These are phyloP conservation scores for Pseudogymnoascus sp. DNA, from an alignment of 2,329 filamentous ascomycete species.

Conservation along the genomic window DNA sequence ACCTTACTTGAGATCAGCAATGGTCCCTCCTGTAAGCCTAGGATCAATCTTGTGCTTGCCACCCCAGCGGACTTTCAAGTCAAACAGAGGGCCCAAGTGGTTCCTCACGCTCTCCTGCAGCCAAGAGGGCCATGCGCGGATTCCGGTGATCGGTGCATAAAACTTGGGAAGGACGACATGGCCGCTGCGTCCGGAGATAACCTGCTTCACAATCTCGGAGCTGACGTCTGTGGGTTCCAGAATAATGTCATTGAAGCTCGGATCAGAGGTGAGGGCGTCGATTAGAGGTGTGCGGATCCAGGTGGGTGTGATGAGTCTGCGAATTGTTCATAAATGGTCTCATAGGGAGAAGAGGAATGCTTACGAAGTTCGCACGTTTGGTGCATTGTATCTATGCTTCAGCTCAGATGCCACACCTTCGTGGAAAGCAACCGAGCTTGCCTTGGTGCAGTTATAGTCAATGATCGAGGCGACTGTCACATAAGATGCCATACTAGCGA, in stretches of 20 bases:
- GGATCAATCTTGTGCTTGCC: not conserved
- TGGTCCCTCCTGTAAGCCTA: not conserved
- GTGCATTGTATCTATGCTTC: conserved; percentile 28
- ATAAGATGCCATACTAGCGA: conserved; percentile 45
- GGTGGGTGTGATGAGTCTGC: conserved; percentile 52
- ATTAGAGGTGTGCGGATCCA: conserved; percentile 53
- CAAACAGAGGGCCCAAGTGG: not conserved
- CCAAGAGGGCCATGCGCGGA: conserved; percentile 24
- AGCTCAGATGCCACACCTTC: conserved; percentile 37
- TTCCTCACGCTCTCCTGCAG: conserved; percentile 19
- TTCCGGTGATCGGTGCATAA: conserved; percentile 11
- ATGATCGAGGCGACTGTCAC: conserved; percentile 37
- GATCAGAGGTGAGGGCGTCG: conserved; percentile 39
- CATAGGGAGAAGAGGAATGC: conserved; percentile 7
- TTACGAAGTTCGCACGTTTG: conserved; percentile 29
- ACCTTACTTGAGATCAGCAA: not conserved
- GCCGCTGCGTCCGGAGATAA: conserved; percentile 46
- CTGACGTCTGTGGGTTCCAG: conserved; percentile 55
- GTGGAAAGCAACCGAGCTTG: conserved; percentile 43
- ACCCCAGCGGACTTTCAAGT: not conserved
- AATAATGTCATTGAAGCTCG: conserved; percentile 40
- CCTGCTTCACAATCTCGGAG: conserved; percentile 49
- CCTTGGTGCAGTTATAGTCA: conserved; percentile 44
- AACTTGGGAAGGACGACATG: conserved; percentile 44
- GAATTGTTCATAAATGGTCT: not conserved